These are phyloP conservation scores for Elongisporangium anandrum DNA, from an alignment of 352 stramenopile genomes.

Conservation along the genomic window DNA sequence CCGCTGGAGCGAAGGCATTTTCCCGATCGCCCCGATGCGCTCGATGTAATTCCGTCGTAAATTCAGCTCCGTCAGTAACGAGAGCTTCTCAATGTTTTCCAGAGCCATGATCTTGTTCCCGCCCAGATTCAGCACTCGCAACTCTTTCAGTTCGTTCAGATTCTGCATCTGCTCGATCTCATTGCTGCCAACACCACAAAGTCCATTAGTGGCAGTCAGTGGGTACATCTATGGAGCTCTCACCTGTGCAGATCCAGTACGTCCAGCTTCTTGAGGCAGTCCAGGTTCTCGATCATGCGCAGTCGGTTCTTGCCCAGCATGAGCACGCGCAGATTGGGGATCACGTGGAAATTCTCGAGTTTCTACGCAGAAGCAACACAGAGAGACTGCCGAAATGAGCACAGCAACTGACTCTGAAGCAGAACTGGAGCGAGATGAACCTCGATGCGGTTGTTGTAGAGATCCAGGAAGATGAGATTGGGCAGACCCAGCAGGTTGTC, in stretches of 20 bases:
- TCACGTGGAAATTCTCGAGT: constrained; percentile 71
- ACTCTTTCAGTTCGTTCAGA: constrained; percentile 74
- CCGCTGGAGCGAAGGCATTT: constrained; percentile 73
- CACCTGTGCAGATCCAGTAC: constrained; percentile 90
- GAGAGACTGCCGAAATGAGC: background rate
- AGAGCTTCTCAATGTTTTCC: constrained; percentile 74
- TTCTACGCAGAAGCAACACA: constrained; percentile 18
- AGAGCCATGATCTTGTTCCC: constrained; percentile 79
- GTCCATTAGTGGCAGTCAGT: background rate
- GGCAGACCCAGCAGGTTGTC: constrained; percentile 79
- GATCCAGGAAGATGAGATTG: constrained; percentile 91
- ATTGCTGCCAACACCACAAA: constrained; percentile 44
- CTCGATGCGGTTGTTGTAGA: constrained; percentile 92
- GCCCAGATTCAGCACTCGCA: constrained; percentile 91
- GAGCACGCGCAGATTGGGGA: constrained; percentile 87
- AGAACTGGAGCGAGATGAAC: constrained; percentile 12
- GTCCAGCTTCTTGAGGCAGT: constrained; percentile 85
- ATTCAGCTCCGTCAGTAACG: constrained; percentile 88
- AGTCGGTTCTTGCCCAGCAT: constrained; percentile 91
- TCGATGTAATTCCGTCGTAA: constrained; percentile 79
- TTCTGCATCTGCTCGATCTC: constrained; percentile 86
- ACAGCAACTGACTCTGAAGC: no score
- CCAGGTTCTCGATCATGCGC: constrained; percentile 78
- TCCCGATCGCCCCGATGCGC: constrained; percentile 48
- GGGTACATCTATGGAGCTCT: background rate